A percentile compares a stretch with the other conserved stretches of the same genome.
Conservation (phyloP, 129 eudicot genomes). For the Flaveria linearis region DNA sequence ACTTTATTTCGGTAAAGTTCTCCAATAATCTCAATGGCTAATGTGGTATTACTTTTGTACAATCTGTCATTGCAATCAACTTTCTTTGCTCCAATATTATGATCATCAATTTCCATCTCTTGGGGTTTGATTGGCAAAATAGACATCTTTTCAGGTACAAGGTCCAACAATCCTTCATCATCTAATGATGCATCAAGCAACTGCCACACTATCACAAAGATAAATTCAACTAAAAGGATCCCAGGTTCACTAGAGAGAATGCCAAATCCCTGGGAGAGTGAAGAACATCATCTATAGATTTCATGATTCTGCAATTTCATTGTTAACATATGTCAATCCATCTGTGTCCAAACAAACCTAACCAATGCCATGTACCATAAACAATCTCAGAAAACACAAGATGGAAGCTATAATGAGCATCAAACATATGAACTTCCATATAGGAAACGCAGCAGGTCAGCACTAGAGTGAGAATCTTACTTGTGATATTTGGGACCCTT, state of each 20-base stretch:
- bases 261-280: constrained; percentile 62
- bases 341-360: constrained; percentile 3
- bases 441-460: background rate
- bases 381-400: background rate
- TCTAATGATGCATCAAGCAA: constrained; percentile 91
- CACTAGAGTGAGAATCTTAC: constrained; percentile 43
- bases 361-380: background rate
- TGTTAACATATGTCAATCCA: constrained; percentile 18
- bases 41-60: constrained; percentile 57
- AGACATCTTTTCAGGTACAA: constrained; percentile 68
- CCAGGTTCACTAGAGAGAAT: constrained; percentile 73
- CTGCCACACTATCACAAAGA: constrained; percentile 76
- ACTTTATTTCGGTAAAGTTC: constrained; percentile 58
- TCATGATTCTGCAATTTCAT: constrained; percentile 76
- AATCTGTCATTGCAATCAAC: constrained; percentile 55
- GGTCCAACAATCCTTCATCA: constrained; percentile 87
- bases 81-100: constrained; percentile 54
- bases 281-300: constrained; percentile 67
- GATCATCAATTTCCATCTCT: constrained; percentile 78
- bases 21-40: constrained; percentile 76
- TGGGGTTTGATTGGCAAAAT: constrained; percentile 60
- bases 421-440: background rate
- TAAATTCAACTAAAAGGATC: constrained; percentile 63
- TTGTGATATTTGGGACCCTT: constrained; percentile 59
- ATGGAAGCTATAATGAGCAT: constrained; percentile 11